A percentile compares a stretch with the other conserved stretches of the same genome.
Conservation (phyloP, 208 protist genomes). For the Leishmania arabica region DNA sequence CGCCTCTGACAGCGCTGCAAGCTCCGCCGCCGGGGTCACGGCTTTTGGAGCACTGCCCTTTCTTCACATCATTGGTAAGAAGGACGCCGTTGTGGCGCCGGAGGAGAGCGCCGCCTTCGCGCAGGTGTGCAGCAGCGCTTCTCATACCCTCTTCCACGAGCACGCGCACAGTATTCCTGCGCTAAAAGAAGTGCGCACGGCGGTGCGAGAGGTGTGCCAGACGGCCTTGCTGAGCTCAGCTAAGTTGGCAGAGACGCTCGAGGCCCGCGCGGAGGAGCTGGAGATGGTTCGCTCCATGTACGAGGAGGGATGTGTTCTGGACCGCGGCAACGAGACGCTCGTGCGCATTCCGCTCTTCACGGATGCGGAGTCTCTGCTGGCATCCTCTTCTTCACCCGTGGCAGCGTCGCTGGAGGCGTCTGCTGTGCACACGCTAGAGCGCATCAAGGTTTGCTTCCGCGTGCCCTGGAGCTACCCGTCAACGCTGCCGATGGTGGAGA, state of each 20-base stretch:
- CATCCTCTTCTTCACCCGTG: slow-evolving; percentile 40
- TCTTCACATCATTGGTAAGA: slow-evolving; percentile 80
- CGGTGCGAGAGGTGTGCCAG: slow-evolving; percentile 47
- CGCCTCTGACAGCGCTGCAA: background rate
- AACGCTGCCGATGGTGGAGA: slow-evolving; percentile 45
- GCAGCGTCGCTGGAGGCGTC: slow-evolving; percentile 15
- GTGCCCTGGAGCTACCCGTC: slow-evolving; percentile 56
- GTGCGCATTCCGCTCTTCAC: slow-evolving; percentile 26
- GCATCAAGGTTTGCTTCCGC: slow-evolving; percentile 49
- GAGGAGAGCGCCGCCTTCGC: slow-evolving; percentile 65
- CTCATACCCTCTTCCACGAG: slow-evolving; percentile 65
- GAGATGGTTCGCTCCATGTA: slow-evolving; percentile 83
- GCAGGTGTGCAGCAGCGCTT: slow-evolving; percentile 48
- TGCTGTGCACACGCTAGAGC: slow-evolving; percentile 28
- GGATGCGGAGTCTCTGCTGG: slow-evolving; percentile 47
- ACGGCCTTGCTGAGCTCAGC: slow-evolving; percentile 23
- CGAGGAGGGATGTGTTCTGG: slow-evolving; percentile 48
- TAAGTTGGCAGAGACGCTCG: slow-evolving; percentile 20
- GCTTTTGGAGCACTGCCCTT: slow-evolving; percentile 62
- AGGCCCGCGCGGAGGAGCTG: slow-evolving; percentile 61
- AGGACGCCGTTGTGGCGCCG: slow-evolving; percentile 70
- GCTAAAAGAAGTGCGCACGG: slow-evolving; percentile 40
- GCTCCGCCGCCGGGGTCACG: background rate
- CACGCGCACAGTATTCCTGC: slow-evolving; percentile 86
- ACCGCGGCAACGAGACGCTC: slow-evolving; percentile 3